Evolutionary conservation across 306 rosid species (phyloP).

Genomic region (Gastrolobium bilobum): DNA sequence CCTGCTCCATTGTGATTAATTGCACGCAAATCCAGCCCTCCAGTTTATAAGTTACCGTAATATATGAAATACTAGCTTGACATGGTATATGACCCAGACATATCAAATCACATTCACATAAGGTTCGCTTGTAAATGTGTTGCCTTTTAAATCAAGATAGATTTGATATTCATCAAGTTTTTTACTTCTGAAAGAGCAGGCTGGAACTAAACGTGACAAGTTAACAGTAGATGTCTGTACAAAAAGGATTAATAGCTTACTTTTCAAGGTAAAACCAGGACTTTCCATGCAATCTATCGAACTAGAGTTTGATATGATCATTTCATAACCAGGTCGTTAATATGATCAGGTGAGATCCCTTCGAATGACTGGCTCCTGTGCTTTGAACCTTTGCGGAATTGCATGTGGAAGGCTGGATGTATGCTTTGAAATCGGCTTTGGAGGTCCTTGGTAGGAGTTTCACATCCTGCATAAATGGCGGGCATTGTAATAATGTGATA

Average conservation of each 20-base stretch:
- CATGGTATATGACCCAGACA: constrained; percentile 25
- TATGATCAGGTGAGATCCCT: constrained; percentile 75
- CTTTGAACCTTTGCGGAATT: constrained; percentile 83
- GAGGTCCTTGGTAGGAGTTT: constrained; percentile 87
- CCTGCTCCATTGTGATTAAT: neutral
- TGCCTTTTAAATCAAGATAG: constrained; percentile 28
- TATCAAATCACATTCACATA: neutral
- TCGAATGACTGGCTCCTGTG: constrained; percentile 86
- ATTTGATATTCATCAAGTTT: constrained; percentile 34
- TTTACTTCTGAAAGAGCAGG: constrained; percentile 61
- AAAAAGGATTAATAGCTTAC: constrained; percentile 68
- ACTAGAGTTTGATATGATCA: constrained; percentile 27
- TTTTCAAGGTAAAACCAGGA: constrained; percentile 68
- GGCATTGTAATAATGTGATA: constrained; percentile 14
- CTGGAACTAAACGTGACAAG: constrained; percentile 78
- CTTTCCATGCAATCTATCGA: neutral
- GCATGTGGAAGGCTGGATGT: constrained; percentile 92
- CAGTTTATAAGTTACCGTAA: neutral
- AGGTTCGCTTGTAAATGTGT: constrained; percentile 17
- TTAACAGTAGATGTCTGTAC: constrained; percentile 70
- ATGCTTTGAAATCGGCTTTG: constrained; percentile 70
- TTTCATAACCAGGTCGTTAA: constrained; percentile 38
- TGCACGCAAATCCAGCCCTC: neutral
- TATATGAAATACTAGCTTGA: neutral
- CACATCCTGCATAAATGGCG: constrained; percentile 1